These are phyloP conservation scores for Zygosaccharomyces pseudobailii DNA, from an alignment of 1,139 yeast genomes.

Conservation along the genomic window DNA sequence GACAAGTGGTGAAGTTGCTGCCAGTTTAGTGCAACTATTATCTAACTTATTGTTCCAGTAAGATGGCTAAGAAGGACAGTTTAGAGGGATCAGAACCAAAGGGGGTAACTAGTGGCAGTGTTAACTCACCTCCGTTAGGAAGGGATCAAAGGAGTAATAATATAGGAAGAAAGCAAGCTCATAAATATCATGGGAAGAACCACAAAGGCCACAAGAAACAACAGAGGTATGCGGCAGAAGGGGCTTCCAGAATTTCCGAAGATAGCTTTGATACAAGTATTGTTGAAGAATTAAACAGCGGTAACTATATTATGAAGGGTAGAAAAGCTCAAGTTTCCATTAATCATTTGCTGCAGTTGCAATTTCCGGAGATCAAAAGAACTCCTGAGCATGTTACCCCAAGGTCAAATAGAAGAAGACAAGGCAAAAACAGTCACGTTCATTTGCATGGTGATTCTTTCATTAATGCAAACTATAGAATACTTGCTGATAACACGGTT, in stretches of 20 bases:
- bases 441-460: constrained; percentile 66
- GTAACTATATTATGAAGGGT: constrained; percentile 36
- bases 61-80: constrained; percentile 2
- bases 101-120: background rate
- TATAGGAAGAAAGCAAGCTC: constrained; percentile 1
- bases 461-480: constrained; percentile 80
- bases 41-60: background rate
- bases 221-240: constrained; percentile 6
- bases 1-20: background rate
- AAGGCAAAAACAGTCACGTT: constrained; percentile 25
- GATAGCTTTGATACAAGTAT: constrained; percentile 26
- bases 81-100: background rate
- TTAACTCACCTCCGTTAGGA: background rate
- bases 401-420: constrained; percentile 20
- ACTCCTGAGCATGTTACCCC: background rate
- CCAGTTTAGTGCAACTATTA: background rate
- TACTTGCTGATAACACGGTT: constrained; percentile 63
- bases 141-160: background rate
- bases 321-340: constrained; percentile 56
- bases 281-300: constrained; percentile 37
- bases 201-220: constrained; percentile 16
- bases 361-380: constrained; percentile 49
- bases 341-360: constrained; percentile 60
- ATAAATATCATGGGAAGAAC: constrained; percentile 7
- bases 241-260: background rate